These are phyloP conservation scores for Aspergillus flavus DNA, from an alignment of 2,329 filamentous ascomycete species.

Conservation along the genomic window DNA sequence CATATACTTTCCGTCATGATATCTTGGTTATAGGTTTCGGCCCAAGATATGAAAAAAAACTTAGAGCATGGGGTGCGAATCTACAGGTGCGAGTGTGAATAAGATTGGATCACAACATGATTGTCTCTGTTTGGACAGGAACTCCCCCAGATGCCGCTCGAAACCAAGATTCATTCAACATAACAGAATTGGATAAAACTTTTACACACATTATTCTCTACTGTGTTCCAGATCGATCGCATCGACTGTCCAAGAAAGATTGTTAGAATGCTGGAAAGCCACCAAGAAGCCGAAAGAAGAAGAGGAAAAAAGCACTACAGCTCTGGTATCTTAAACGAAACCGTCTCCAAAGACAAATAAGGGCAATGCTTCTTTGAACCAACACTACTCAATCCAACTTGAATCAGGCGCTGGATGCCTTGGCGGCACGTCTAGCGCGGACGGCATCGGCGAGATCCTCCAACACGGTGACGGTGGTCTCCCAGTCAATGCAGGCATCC, in stretches of 20 bases:
- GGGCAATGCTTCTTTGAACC: not conserved
- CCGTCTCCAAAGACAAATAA: constrained; percentile 17
- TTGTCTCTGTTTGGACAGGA: not conserved
- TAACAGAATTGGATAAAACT: not conserved
- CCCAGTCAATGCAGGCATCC: constrained; percentile 95
- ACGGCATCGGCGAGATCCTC: constrained; percentile 86
- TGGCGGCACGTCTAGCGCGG: constrained; percentile 66
- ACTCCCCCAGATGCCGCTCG: not conserved
- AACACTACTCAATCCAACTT: constrained; percentile 17
- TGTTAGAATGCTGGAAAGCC: not conserved
- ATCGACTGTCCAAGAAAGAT: not conserved
- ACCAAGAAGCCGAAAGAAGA: constrained; percentile 10
- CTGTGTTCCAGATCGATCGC: not conserved
- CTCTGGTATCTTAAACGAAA: constrained; percentile 25
- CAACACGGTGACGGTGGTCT: constrained; percentile 76
- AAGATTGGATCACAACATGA: not conserved
- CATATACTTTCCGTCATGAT: constrained; percentile 25
- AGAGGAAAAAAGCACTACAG: constrained; percentile 14
- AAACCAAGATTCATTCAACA: constrained; percentile 1
- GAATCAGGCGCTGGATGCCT: constrained; percentile 31
- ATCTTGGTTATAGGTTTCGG: constrained; percentile 9
- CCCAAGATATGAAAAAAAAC: constrained; percentile 4
- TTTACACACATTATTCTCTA: not conserved
- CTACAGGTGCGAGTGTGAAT: not conserved
- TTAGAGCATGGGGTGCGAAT: constrained; percentile 12